Evolutionary conservation across 345 rosid species (phyloP).

Genomic region (Syzygium aqueum): DNA sequence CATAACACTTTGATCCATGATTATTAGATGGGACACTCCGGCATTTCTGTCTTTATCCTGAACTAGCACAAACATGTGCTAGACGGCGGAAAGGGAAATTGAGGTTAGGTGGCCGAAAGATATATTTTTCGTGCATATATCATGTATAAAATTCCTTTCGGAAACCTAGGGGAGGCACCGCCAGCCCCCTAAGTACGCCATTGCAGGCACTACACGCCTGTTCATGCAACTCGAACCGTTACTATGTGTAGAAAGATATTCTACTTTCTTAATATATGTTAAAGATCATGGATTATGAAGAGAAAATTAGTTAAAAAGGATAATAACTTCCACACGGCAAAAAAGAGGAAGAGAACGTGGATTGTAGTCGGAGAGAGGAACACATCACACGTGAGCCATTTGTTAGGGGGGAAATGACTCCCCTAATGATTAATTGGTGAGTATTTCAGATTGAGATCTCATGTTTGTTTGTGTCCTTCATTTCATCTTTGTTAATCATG

Average conservation of each 20-base stretch:
- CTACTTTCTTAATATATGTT: background rate
- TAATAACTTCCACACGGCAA: background rate
- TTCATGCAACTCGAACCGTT: background rate
- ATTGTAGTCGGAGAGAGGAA: background rate
- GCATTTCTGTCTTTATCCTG: background rate
- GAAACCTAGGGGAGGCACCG: background rate
- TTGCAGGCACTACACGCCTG: background rate
- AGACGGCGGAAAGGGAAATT: background rate
- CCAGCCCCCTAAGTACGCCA: background rate
- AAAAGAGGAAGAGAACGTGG: background rate
- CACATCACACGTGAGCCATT: background rate
- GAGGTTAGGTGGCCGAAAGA: background rate
- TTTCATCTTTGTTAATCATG: background rate
- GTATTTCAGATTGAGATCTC: background rate
- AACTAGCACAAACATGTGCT: background rate
- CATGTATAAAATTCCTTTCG: background rate
- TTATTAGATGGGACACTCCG: background rate
- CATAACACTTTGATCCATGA: background rate
- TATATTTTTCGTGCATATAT: background rate
- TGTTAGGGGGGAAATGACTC: background rate
- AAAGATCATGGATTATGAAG: background rate
- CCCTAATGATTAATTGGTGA: background rate
- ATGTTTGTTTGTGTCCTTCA: background rate
- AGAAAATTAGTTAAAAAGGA: background rate
- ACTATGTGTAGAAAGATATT: background rate